These are phyloP conservation scores for Cladosporium sp. DNA, from an alignment of 2,329 filamentous ascomycete genomes.

Conservation along the genomic window DNA sequence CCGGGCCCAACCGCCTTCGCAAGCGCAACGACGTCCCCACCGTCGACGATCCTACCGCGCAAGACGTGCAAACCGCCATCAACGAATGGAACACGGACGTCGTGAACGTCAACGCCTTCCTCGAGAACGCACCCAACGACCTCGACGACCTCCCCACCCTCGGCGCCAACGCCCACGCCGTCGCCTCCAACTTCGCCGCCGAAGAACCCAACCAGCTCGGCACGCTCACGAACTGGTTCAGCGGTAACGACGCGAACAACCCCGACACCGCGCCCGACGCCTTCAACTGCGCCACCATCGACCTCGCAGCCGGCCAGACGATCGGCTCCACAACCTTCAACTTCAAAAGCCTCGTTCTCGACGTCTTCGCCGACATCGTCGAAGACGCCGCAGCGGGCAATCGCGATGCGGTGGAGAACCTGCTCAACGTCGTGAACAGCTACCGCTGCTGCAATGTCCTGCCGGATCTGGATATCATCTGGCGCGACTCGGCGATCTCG, in stretches of 20 bases:
- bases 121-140: conserved; percentile 44
- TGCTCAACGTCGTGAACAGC: conserved; percentile 18
- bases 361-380: conserved; percentile 17
- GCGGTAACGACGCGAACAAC: not conserved
- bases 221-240: conserved; percentile 14
- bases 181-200: not conserved
- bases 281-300: conserved; percentile 14
- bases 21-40: not conserved
- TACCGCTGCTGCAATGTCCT: conserved; percentile 23
- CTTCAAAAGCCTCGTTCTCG: conserved; percentile 18
- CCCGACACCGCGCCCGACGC: conserved; percentile 10
- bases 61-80: conserved; percentile 16
- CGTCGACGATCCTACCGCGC: not conserved
- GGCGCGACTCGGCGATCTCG: conserved; percentile 2
- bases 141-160: conserved; percentile 7
- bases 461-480: conserved; percentile 17
- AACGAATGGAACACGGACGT: conserved; percentile 39
- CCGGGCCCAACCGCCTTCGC: not conserved
- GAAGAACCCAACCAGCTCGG: conserved; percentile 22
- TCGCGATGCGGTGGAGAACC: conserved; percentile 2
- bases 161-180: conserved; percentile 11
- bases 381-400: conserved; percentile 7
- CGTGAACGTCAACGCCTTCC: conserved; percentile 51
- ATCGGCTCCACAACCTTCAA: conserved; percentile 8
- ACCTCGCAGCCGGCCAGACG: conserved; percentile 8